Base-by-base conservation (phyloP, 2,329 filamentous ascomycete genomes). In the Colletotrichum coccodes region DNA sequence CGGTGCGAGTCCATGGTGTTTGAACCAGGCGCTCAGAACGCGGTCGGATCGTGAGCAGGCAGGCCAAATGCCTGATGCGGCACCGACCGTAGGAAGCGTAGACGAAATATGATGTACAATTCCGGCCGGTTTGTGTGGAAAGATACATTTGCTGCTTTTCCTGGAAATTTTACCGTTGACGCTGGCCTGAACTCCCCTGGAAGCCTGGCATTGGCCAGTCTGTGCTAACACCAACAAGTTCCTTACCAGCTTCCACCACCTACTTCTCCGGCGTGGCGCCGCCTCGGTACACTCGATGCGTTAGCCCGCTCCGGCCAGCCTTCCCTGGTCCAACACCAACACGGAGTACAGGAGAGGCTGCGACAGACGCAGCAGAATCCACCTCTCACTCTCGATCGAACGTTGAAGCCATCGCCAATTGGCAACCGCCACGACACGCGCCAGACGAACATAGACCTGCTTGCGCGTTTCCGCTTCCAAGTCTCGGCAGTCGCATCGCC, bases 401-500 rank as follows among this genome's bases (percentile, higher is more conserved):
- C 36, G 30, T 56, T 70, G 52, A 58, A 70, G 63, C 53, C 62
- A 66, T 58, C 62, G 57, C 57, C 66, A 70, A 61, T 63, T 63
- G 64, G 64, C 67, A 68, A 63, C 46, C 53, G 58, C 57, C 63
- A 63, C 67, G 58, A 70, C 57, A 67, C 67, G 57, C 63, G 63
- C 57, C 58, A 62, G 44, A 57, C 54, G 42, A 66, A 47, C 28
- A 26, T 50, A 38, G 66, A 50, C 26, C 56, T 46, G 18, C 30
- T 46, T 64, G 65, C 60, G 46, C 65, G 54, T 60, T 23, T 36
- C 47, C 21, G n/a, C 16, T 32, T 32, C 54, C 34, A 66, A 1
- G 11, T 53, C 30, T 42, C 42, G 56, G 47, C 67, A 74, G 77
- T 77, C 76, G 77, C 76, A 75, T 75, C 72, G 74, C 75, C 73